Percentiles rank a stretch among this genome's conserved stretches.
Evolutionary conservation across 2,329 filamentous ascomycete species (phyloP).

Genomic region (Penicillium polonicum): DNA sequence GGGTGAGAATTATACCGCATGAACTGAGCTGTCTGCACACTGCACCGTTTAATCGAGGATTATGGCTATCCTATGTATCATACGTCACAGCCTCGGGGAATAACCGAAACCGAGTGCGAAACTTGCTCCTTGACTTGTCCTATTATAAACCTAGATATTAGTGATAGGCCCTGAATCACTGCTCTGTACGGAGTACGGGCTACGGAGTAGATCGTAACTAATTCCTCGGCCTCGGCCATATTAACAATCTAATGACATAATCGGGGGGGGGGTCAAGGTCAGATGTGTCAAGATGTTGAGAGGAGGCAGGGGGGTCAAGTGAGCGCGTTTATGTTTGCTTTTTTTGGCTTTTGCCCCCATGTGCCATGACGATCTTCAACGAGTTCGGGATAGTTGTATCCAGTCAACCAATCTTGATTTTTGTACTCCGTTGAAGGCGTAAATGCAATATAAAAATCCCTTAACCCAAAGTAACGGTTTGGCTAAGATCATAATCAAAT

Average conservation of each 20-base stretch:
- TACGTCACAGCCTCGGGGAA: neutral
- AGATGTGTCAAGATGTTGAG: constrained; percentile 5
- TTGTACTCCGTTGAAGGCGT: neutral
- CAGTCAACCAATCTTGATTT: neutral
- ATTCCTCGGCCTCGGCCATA: neutral
- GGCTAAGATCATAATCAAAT: neutral
- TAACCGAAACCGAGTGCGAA: neutral
- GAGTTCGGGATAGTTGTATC: neutral
- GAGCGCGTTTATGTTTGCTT: constrained; percentile 5
- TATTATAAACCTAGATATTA: neutral
- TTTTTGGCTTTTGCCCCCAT: constrained; percentile 2
- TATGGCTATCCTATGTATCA: neutral
- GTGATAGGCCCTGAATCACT: neutral
- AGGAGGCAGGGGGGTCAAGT: constrained; percentile 2
- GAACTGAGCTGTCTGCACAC: neutral
- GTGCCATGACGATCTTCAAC: constrained; percentile 7
- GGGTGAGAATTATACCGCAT: neutral
- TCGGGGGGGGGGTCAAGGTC: neutral
- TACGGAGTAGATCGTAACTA: neutral
- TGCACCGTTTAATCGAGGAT: neutral
- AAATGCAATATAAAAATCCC: neutral
- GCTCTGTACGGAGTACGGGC: neutral
- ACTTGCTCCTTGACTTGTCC: neutral
- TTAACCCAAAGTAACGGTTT: neutral
- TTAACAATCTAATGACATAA: constrained; percentile 4